Conservation (phyloP, 176 grass and related monocot species). For the Dactylis glomerata region DNA sequence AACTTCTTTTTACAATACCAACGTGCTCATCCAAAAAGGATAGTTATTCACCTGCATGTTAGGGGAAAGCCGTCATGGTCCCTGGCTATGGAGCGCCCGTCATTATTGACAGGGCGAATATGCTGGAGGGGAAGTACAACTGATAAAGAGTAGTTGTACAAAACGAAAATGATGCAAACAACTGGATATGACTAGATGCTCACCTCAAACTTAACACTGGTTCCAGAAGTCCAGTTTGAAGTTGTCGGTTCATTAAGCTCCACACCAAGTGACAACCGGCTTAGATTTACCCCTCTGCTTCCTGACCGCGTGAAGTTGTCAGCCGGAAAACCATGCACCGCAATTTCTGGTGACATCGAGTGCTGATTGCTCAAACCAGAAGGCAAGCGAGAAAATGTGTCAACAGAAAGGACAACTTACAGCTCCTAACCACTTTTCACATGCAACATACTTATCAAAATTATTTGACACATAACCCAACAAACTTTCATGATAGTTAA, state of each 20-base stretch:
- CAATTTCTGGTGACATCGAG: constrained; percentile 85
- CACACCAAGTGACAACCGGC: constrained; percentile 70
- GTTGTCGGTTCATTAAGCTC: constrained; percentile 87
- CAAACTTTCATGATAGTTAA: constrained; percentile 8
- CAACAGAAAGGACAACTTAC: neutral
- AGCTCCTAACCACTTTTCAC: neutral
- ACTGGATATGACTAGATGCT: constrained; percentile 8
- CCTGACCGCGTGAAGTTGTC: constrained; percentile 84
- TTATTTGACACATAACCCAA: neutral
- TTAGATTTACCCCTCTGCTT: constrained; percentile 81
- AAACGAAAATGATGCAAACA: neutral
- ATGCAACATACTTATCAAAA: neutral
- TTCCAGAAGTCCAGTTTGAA: constrained; percentile 87
- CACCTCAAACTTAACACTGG: constrained; percentile 91
- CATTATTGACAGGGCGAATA: constrained; percentile 85
- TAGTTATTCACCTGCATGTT: constrained; percentile 78
- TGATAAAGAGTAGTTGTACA: neutral
- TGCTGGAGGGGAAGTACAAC: constrained; percentile 41
- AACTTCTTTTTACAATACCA: neutral
- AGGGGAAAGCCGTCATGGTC: constrained; percentile 87
- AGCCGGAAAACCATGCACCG: constrained; percentile 82
- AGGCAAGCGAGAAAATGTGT: constrained; percentile 21
- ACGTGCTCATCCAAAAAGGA: neutral
- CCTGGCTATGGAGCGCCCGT: constrained; percentile 69
- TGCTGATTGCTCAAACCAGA: constrained; percentile 64